A percentile compares a stretch with the other conserved stretches of the same genome.
Conservation (phyloP, 176 grass and related monocot genomes). For the Olyra latifolia region DNA sequence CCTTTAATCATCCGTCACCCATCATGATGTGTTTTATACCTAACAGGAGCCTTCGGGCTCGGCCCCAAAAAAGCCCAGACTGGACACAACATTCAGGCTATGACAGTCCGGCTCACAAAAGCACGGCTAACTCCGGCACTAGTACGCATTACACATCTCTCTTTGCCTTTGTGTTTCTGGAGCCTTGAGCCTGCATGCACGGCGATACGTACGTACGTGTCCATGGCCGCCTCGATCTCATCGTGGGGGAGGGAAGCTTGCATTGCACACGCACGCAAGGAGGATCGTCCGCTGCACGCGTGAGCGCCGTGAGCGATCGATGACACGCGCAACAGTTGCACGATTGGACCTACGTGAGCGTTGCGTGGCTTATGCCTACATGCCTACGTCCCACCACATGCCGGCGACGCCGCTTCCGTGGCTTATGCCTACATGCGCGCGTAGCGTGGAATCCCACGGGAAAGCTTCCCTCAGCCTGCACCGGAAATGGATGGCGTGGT, state of each 20-base stretch:
- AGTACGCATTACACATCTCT: no score
- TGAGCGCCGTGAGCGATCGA: neutral
- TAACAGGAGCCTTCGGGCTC: no score
- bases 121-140: no score
- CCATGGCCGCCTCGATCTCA: no score
- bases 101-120: no score
- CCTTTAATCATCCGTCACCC: no score
- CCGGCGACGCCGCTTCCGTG: constrained; percentile 15
- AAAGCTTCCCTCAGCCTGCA: neutral
- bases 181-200: no score
- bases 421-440: neutral
- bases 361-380: no score
- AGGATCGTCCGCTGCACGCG: neutral
- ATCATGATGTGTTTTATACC: no score
- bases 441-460: neutral
- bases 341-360: constrained; percentile 15
- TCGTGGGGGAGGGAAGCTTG: neutral
- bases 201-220: neutral
- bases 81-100: no score
- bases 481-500: neutral
- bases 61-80: no score
- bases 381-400: neutral
- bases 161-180: no score
- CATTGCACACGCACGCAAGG: neutral
- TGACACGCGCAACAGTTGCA: constrained; percentile 30